These are phyloP conservation scores for Ophioceras dolichostomum DNA, from an alignment of 2,329 filamentous ascomycete species.

Conservation along the genomic window DNA sequence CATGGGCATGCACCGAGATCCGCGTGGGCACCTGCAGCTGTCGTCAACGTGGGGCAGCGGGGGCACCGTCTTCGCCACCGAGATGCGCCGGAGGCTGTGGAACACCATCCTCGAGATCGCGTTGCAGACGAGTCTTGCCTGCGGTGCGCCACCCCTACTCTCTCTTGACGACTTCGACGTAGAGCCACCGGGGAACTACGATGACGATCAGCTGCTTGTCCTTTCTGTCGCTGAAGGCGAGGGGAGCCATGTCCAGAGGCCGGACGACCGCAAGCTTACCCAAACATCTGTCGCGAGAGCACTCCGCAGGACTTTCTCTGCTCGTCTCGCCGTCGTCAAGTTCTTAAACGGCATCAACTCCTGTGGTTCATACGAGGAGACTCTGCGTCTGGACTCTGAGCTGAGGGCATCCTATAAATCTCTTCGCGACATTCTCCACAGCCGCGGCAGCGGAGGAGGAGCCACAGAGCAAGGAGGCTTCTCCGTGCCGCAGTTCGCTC, in stretches of 20 bases:
- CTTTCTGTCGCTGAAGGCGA: too few species aligned
- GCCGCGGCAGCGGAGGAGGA: conserved; percentile 2
- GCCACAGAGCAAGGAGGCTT: too few species aligned
- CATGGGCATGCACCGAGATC: conserved; percentile 48
- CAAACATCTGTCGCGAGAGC: conserved; percentile 20
- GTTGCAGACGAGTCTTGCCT: conserved; percentile 36
- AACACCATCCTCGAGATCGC: conserved; percentile 41
- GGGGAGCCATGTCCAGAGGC: conserved; percentile 5
- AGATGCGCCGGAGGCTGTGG: conserved; percentile 45
- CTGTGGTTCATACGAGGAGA: conserved; percentile 26
- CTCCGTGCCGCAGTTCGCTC: conserved; percentile 23
- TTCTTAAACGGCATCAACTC: conserved; percentile 14
- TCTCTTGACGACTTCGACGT: conserved; percentile 36
- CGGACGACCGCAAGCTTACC: conserved; percentile 5
- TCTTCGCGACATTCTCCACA: conserved; percentile 19
- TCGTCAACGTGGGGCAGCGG: conserved; percentile 30
- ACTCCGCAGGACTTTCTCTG: conserved; percentile 27
- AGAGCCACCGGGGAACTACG: conserved; percentile 32
- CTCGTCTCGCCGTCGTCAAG: conserved; percentile 22
- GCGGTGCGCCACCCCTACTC: conserved; percentile 36
- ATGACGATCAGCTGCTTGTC: conserved; percentile 41
- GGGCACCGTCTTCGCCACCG: conserved; percentile 33
- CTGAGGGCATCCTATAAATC: conserved; percentile 27
- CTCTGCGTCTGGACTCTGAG: conserved; percentile 25
- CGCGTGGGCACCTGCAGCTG: too few species aligned